A percentile compares a stretch with the other conserved stretches of the same genome.
Conservation (phyloP, 495 filamentous ascomycete genomes). For the Neurospora discreta region DNA sequence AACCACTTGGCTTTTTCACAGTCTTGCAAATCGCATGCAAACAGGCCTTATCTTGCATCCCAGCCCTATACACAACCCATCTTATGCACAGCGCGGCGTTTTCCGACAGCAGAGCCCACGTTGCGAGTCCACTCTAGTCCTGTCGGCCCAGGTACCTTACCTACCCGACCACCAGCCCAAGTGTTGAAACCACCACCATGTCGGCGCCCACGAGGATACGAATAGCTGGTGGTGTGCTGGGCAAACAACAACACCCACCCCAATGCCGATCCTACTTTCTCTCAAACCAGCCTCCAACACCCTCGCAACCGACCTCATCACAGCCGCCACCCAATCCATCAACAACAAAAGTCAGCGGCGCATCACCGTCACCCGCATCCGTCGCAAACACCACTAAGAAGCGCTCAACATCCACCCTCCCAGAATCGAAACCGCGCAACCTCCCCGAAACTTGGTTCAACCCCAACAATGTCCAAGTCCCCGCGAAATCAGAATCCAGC, state of each 20-base stretch:
- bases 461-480: not conserved
- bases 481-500: not conserved
- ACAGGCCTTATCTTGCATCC: not conserved
- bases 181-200: conserved; percentile 1
- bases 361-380: conserved; percentile 7
- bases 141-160: not conserved
- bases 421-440: not conserved
- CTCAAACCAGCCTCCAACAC: not conserved
- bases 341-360: not conserved
- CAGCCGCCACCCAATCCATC: not conserved
- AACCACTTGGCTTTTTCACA: not conserved
- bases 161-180: not conserved
- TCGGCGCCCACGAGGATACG: conserved; percentile 10
- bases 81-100: not conserved
- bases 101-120: not conserved
- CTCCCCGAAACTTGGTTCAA: conserved; percentile 2
- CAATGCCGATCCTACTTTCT: not conserved
- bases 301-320: not conserved
- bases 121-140: not conserved
- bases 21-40: not conserved
- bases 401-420: conserved; percentile 3
- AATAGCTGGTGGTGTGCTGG: not conserved
- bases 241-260: not conserved
- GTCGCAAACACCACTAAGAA: conserved; percentile 6
- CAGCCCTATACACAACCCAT: not conserved